Evolutionary conservation across 768 basidiomycete species (phyloP).

Genomic region (Pleurotus djamor): DNA sequence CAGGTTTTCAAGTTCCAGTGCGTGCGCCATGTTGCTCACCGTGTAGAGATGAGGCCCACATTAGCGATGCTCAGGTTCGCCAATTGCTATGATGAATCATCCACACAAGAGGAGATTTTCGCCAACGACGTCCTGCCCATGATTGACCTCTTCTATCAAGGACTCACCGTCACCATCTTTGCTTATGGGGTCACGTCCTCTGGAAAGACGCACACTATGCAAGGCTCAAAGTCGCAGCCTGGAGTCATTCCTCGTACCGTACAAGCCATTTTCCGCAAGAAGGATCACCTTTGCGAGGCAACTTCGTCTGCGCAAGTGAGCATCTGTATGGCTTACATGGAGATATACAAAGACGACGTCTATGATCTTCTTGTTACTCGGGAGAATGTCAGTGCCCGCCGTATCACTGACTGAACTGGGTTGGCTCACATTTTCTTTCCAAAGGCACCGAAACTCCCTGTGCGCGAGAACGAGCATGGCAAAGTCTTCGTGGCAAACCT

Average conservation of each 20-base stretch:
- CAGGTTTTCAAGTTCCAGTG: conserved; percentile 82
- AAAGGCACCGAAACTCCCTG: conserved; percentile 50
- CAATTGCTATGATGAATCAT: conserved; percentile 69
- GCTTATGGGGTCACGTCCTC: conserved; percentile 91
- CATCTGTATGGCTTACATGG: conserved; percentile 74
- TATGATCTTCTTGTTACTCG: conserved; percentile 81
- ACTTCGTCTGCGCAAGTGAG: conserved; percentile 26
- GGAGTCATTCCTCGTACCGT: conserved; percentile 86
- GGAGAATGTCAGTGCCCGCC: conserved; percentile 50
- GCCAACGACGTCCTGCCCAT: conserved; percentile 72
- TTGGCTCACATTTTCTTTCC: too few relatives aligned
- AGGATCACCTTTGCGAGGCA: conserved; percentile 26
- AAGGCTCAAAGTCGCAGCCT: conserved; percentile 69
- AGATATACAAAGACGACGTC: conserved; percentile 90
- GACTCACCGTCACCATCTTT: conserved; percentile 86
- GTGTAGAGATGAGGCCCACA: background rate
- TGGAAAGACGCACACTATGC: conserved; percentile 94
- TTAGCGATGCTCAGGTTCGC: conserved; percentile 48
- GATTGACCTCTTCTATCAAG: conserved; percentile 74
- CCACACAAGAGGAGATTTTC: conserved; percentile 79
- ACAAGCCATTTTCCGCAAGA: conserved; percentile 61
- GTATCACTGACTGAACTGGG: background rate
- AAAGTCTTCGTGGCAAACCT: conserved; percentile 57
- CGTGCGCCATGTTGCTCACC: conserved; percentile 16
- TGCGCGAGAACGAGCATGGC: conserved; percentile 51